These are phyloP conservation scores for Aspergillus cristatus DNA, from an alignment of 495 filamentous ascomycete genomes.

Conservation along the genomic window DNA sequence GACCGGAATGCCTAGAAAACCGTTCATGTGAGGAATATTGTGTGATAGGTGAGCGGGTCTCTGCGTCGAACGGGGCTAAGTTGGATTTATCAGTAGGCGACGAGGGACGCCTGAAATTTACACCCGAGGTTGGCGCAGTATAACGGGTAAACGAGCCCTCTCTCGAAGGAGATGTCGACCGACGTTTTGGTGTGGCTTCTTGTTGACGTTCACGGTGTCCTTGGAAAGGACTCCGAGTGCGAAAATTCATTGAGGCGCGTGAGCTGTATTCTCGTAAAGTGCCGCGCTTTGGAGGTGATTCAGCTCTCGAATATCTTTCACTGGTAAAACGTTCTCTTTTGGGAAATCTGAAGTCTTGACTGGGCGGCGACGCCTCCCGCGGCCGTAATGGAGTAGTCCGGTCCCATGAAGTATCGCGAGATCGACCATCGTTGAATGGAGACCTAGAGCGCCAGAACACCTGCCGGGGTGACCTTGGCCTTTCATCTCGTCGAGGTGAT, in stretches of 20 bases:
- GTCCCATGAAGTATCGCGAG: constrained; percentile 24
- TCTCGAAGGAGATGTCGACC: constrained; percentile 22
- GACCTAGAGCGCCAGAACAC: constrained; percentile 37
- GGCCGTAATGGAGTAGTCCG: constrained; percentile 25
- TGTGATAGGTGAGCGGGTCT: constrained; percentile 19
- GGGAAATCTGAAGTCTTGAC: constrained; percentile 17
- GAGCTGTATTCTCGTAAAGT: constrained; percentile 6
- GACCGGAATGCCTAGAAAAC: constrained; percentile 3
- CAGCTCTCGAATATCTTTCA: constrained; percentile 17
- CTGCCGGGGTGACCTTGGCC: constrained; percentile 31
- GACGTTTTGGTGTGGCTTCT: constrained; percentile 8
- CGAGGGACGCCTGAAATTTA: constrained; percentile 33
- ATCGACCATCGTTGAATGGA: constrained; percentile 26
- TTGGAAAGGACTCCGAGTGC: constrained; percentile 19
- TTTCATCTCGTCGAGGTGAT: constrained; percentile 40
- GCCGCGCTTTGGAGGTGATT: constrained; percentile 22
- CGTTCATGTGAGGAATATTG: constrained; percentile 3
- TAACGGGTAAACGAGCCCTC: constrained; percentile 16
- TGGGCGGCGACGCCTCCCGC: constrained; percentile 24
- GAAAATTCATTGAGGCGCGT: constrained; percentile 7
- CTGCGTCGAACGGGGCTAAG: constrained; percentile 9
- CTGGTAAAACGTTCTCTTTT: constrained; percentile 14
- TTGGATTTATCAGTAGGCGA: constrained; percentile 20
- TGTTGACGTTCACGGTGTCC: constrained; percentile 10
- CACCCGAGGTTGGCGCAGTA: constrained; percentile 26